phyloP scores from a whole-genome alignment of 306 rosid species.

The Glycine soja region DNA sequence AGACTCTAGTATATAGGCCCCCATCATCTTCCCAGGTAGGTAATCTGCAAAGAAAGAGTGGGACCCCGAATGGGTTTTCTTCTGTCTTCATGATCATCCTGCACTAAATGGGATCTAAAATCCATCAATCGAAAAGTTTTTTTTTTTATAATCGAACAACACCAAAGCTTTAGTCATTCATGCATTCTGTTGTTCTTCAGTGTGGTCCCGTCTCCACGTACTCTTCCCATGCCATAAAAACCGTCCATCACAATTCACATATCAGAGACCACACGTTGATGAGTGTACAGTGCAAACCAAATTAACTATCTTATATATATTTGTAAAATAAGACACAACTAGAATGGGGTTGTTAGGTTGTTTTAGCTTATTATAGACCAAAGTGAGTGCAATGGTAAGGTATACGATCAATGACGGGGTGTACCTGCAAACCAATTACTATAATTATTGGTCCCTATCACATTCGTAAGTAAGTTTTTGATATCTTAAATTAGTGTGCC shows the following conservation, averaged over 20 bases:
- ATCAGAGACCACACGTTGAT: constrained; percentile 10
- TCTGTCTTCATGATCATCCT: constrained; percentile 6
- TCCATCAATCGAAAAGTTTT: background rate
- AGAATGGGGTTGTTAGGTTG: background rate
- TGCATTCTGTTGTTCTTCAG: constrained; percentile 25
- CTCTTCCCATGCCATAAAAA: constrained; percentile 8
- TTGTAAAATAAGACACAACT: background rate
- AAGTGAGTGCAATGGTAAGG: background rate
- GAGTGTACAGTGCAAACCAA: background rate
- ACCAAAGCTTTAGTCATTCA: constrained; percentile 25
- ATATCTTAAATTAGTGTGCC: too few relatives aligned
- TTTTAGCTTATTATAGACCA: background rate
- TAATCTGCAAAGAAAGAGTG: background rate
- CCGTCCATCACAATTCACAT: constrained; percentile 38
- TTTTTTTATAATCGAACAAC: background rate
- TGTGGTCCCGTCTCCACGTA: constrained; percentile 29
- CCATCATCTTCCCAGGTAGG: constrained; percentile 21
- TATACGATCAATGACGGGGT: background rate
- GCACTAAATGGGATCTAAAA: constrained; percentile 23
- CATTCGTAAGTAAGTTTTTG: background rate
- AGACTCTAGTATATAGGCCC: background rate
- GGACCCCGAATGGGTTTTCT: constrained; percentile 20
- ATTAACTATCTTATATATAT: background rate
- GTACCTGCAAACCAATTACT: background rate
- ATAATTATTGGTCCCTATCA: background rate